These are phyloP conservation scores for Paramyrothecium sp. DNA, from an alignment of 2,329 filamentous ascomycete species.

Conservation along the genomic window DNA sequence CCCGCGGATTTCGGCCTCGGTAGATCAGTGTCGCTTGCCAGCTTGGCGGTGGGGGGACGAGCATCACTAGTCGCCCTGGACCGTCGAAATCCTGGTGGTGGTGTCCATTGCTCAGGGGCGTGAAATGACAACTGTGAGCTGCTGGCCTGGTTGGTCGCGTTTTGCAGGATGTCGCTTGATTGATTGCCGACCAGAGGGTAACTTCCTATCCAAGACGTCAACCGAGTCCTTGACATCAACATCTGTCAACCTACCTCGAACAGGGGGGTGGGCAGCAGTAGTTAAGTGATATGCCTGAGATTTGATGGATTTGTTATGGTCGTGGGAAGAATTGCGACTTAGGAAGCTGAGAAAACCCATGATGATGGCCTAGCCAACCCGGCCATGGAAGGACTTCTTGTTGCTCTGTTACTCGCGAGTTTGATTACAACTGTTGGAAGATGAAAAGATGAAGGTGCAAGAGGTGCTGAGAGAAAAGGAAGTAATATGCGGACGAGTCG, in stretches of 20 bases:
- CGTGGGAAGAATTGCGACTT: constrained; percentile 12
- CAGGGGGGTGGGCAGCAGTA: constrained; percentile 17
- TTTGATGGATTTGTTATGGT: constrained; percentile 13
- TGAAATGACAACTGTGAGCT: constrained; percentile 14
- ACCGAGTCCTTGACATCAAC: not conserved
- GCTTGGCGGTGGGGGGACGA: constrained; percentile 6
- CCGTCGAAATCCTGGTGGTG: not conserved
- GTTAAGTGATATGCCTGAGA: constrained; percentile 22
- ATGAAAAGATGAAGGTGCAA: not conserved
- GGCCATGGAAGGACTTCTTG: constrained; percentile 13
- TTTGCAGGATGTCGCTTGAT: constrained; percentile 20
- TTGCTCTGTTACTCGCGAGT: not conserved
- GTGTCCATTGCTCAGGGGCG: constrained; percentile 1
- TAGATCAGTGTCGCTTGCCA: constrained; percentile 5
- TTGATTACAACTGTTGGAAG: not conserved
- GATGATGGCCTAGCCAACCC: constrained; percentile 10
- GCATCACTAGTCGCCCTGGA: not conserved
- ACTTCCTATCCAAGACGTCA: constrained; percentile 15
- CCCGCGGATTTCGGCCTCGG: constrained; percentile 13
- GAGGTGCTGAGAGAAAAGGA: not conserved
- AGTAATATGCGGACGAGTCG: not conserved
- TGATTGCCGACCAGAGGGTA: constrained; percentile 23
- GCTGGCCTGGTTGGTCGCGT: constrained; percentile 22
- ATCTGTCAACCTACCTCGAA: constrained; percentile 14
- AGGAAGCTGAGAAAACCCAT: constrained; percentile 25